These are phyloP conservation scores for Aleurites moluccanus DNA, from an alignment of 441 rosid species.

Conservation along the genomic window DNA sequence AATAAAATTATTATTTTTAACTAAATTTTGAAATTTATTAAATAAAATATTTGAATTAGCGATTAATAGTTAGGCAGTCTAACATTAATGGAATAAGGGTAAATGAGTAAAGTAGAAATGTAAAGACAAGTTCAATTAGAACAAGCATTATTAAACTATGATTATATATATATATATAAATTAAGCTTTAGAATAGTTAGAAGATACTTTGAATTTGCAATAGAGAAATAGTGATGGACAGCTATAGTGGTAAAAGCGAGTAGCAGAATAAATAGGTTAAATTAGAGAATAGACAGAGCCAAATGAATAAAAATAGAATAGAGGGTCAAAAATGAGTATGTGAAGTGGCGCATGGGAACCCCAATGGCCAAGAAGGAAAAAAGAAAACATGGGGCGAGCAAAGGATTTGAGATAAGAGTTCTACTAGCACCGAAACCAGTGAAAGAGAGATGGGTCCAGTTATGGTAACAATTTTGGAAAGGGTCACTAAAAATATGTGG, in stretches of 20 bases:
- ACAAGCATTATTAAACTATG: not conserved
- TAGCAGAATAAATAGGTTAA: not conserved
- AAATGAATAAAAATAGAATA: not conserved
- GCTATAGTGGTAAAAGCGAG: not conserved
- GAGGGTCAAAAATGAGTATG: slow-evolving; percentile 26
- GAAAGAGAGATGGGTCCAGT: not conserved
- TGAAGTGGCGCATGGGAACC: slow-evolving; percentile 60
- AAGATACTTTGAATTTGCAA: not conserved
- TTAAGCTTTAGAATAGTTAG: not conserved
- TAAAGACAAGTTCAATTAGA: not conserved
- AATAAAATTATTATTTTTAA: too few species aligned
- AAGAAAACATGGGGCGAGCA: slow-evolving; percentile 31
- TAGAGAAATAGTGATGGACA: not conserved
- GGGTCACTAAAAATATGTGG: slow-evolving; percentile 25
- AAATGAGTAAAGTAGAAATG: too few species aligned
- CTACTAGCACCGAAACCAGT: not conserved
- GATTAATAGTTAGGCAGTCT: too few species aligned
- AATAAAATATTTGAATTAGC: too few species aligned
- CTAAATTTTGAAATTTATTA: too few species aligned
- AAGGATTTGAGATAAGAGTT: too few species aligned
- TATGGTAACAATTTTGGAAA: slow-evolving; percentile 24
- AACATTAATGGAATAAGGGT: too few species aligned
- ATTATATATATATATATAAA: too few species aligned
- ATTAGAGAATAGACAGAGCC: not conserved
- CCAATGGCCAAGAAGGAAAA: slow-evolving; percentile 41